Evolutionary conservation across 2,329 filamentous ascomycete genomes (phyloP), one percentile per base, ranked within the genome.

Genomic region (Diaporthe vaccinii): DNA sequence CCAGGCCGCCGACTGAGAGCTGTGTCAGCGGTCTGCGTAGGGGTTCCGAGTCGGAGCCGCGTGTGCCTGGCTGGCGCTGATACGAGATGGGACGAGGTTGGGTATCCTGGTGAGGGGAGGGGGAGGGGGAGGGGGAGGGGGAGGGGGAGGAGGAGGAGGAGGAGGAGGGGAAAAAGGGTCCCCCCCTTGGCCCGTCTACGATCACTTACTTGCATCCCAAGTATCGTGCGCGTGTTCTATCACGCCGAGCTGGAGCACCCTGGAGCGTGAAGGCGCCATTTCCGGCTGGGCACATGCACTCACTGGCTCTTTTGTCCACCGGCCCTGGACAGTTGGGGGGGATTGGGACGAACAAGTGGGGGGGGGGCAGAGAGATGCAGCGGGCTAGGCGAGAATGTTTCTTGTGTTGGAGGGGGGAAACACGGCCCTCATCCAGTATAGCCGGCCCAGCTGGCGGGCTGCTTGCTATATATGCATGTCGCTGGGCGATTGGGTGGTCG

Each of bases 161-260:
- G n/a, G n/a, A 36, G 34, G 15, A 20, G 41, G 41, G 41, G 14
- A 17, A 14, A 44, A 4, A 41, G 14, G 39, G 14, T 2, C 15
- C 39, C 39, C 39, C 39, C 41, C n/a, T 44, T 8, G 34, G 5
- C 25, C n/a, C 9, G n/a, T 28, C 51, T 28, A 15, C 57, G 28
- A 34, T 20, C 25, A 68, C 62, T 51, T 53, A 68, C 62, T 87
- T 7, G 87, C 83, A n/a, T 88, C 82, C 92, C 92, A 95, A 75
- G 90, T 86, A 55, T 90, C 85, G 76, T 92, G 87, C 55, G 94
- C 94, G 81, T 92, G 90, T 74, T 90, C 87, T 77, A 94, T 91
- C 51, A 86, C 80, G 65, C 93, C 92, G 22, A 94, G 84, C 57
- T 92, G 86, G 10, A 94, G 87, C 67, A 92, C 88, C 80, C 91